Percentiles rank a stretch among this genome's conserved stretches.
These are phyloP conservation scores for Colletotrichum melonis DNA, from an alignment of 2,329 filamentous ascomycete genomes.

Conservation along the genomic window DNA sequence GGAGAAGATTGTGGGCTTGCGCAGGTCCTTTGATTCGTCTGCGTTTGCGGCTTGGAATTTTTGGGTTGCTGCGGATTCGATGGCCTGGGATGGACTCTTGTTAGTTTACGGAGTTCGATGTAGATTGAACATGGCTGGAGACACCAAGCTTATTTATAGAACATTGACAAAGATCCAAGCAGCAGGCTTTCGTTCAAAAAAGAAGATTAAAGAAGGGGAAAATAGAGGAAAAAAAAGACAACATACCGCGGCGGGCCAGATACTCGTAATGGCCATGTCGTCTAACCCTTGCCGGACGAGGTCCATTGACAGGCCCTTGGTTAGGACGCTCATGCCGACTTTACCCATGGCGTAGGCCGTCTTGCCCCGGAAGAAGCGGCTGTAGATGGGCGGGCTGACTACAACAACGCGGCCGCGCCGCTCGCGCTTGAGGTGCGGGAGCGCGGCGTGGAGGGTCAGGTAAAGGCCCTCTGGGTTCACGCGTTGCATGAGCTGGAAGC, in stretches of 20 bases:
- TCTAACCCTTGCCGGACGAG: slow-evolving; percentile 73
- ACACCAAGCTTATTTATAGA: not conserved
- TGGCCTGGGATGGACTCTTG: slow-evolving; percentile 53
- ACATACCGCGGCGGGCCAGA: slow-evolving; percentile 83
- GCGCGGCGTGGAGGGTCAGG: slow-evolving; percentile 72
- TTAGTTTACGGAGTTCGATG: not conserved
- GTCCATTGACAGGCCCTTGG: slow-evolving; percentile 86
- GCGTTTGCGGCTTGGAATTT: slow-evolving; percentile 58
- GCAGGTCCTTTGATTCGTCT: slow-evolving; percentile 66
- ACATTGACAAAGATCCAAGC: not conserved
- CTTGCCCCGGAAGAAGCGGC: slow-evolving; percentile 86
- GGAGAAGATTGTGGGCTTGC: slow-evolving; percentile 80
- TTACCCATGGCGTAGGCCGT: slow-evolving; percentile 86
- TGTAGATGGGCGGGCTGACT: slow-evolving; percentile 87
- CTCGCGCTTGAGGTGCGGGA: slow-evolving; percentile 72
- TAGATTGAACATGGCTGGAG: not conserved
- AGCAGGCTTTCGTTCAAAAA: not conserved
- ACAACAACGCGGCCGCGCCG: slow-evolving; percentile 76
- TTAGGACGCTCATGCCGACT: slow-evolving; percentile 84
- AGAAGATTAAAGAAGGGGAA: not conserved
- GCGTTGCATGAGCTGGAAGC: slow-evolving; percentile 80
- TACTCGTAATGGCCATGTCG: slow-evolving; percentile 81
- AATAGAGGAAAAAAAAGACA: not conserved
- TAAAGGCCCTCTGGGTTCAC: slow-evolving; percentile 84
- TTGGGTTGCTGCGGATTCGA: slow-evolving; percentile 81